Percentiles rank a stretch among this genome's conserved stretches.
phyloP scores from a whole-genome alignment of 257 asterid genomes.

The Scutellaria barbata region DNA sequence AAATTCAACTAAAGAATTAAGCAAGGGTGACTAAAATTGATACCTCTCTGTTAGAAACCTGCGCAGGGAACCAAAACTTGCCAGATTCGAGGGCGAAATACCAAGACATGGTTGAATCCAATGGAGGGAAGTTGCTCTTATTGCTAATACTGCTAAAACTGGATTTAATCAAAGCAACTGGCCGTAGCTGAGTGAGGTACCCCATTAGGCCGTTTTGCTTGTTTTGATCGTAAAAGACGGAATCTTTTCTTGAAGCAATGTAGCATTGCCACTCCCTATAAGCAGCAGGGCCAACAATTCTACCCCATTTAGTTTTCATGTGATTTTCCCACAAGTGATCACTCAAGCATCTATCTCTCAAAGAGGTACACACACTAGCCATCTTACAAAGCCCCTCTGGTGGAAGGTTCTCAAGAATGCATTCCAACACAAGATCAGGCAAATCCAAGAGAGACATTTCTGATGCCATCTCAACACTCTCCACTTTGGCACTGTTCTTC shows the following conservation, averaged over 20 bases:
- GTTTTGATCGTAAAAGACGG: conserved; percentile 52
- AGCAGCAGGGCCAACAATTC: conserved; percentile 69
- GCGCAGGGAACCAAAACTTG: conserved; percentile 89
- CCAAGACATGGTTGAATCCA: conserved; percentile 73
- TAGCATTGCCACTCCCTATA: conserved; percentile 72
- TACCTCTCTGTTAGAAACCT: conserved; percentile 94
- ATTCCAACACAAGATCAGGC: conserved; percentile 83
- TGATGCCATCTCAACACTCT: conserved; percentile 37
- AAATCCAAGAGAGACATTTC: conserved; percentile 64
- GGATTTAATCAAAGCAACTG: conserved; percentile 57
- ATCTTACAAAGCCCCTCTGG: conserved; percentile 75
- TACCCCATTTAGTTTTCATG: conserved; percentile 75
- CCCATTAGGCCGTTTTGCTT: conserved; percentile 50
- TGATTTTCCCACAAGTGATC: conserved; percentile 82
- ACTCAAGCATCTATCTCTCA: conserved; percentile 71
- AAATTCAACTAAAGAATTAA: conserved; percentile 18
- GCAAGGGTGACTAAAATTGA: neutral
- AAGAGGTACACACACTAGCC: conserved; percentile 68
- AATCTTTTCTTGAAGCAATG: conserved; percentile 60
- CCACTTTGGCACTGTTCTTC: conserved; percentile 46
- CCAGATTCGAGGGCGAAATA: conserved; percentile 89
- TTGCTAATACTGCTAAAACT: conserved; percentile 41
- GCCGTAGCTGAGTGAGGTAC: conserved; percentile 59
- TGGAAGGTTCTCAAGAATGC: conserved; percentile 83
- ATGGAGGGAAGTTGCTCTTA: conserved; percentile 52